phyloP scores from a whole-genome alignment of 2,329 filamentous ascomycete genomes.

The Fusarium sp. region DNA sequence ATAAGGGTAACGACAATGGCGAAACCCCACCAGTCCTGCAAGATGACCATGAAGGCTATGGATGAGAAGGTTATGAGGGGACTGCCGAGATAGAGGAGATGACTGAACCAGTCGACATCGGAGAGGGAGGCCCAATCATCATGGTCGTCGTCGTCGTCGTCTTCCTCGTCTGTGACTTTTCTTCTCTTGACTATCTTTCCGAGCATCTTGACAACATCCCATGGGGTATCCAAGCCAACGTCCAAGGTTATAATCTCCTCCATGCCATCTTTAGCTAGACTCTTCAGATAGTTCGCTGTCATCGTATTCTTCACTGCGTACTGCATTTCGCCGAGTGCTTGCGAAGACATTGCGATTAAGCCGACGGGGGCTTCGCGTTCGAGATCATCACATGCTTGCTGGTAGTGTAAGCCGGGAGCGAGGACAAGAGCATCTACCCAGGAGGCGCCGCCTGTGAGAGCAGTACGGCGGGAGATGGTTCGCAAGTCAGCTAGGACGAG shows the following conservation, averaged over 20 bases:
- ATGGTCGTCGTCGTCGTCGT: conserved; percentile 37
- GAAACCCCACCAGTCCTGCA: conserved; percentile 69
- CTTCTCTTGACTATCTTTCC: conserved; percentile 16
- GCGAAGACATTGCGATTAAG: conserved; percentile 47
- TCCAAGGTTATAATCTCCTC: conserved; percentile 50
- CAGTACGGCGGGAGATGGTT: conserved; percentile 70
- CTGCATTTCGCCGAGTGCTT: conserved; percentile 38
- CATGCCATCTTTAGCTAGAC: conserved; percentile 46
- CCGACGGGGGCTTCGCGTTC: conserved; percentile 57
- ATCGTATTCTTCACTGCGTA: conserved; percentile 65
- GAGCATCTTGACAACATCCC: conserved; percentile 43
- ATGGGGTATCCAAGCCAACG: conserved; percentile 46
- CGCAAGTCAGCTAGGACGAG: conserved; percentile 72
- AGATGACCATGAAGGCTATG: conserved; percentile 61
- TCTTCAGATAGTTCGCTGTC: conserved; percentile 63
- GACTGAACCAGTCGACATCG: conserved; percentile 63
- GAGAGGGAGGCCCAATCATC: conserved; percentile 41
- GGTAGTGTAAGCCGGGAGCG: conserved; percentile 73
- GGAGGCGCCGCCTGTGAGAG: conserved; percentile 68
- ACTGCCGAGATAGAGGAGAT: conserved; percentile 64
- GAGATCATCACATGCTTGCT: conserved; percentile 69
- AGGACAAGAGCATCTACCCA: conserved; percentile 71
- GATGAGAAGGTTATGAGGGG: conserved; percentile 64
- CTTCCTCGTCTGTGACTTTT: conserved; percentile 25
- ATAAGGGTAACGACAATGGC: conserved; percentile 65